phyloP scores from a whole-genome alignment of 768 basidiomycete genomes.

The Serendipita sp. region DNA sequence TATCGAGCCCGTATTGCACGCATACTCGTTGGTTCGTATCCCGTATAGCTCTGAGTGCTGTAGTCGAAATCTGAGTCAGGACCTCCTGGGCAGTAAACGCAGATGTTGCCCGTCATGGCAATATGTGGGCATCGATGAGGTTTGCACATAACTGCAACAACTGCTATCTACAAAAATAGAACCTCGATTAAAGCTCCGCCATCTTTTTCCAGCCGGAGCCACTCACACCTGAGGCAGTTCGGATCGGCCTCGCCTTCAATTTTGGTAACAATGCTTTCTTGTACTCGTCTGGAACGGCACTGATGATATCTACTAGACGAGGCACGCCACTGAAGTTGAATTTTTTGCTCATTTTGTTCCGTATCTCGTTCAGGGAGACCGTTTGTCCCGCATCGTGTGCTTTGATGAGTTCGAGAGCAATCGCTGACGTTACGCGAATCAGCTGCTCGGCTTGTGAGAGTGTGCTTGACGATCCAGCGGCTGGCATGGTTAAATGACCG shows the following conservation, averaged over 20 bases:
- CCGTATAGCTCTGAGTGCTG: slow-evolving; percentile 91
- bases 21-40: slow-evolving; percentile 97
- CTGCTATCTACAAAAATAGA: slow-evolving; percentile 60
- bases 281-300: slow-evolving; percentile 95
- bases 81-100: slow-evolving; percentile 98
- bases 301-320: slow-evolving; percentile 91
- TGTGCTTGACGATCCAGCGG: not conserved
- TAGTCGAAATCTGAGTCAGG: slow-evolving; percentile 99
- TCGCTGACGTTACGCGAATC: slow-evolving; percentile 82
- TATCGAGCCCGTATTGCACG: slow-evolving; percentile 92
- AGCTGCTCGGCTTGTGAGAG: slow-evolving; percentile 77
- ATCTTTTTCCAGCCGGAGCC: not conserved
- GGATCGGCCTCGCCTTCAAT: slow-evolving; percentile 81
- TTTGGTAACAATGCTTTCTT: slow-evolving; percentile 82
- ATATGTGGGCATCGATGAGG: slow-evolving; percentile 99
- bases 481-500: not conserved
- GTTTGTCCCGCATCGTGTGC: slow-evolving; percentile 63
- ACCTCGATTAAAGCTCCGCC: not conserved
- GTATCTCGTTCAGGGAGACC: slow-evolving; percentile 77
- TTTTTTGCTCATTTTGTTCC: slow-evolving; percentile 81
- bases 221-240: slow-evolving; percentile 90
- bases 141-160: slow-evolving; percentile 99
- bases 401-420: slow-evolving; percentile 85
- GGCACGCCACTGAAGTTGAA: slow-evolving; percentile 76
- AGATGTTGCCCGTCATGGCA: slow-evolving; percentile 99